Conservation (phyloP, 768 basidiomycete genomes). For the Exsudoporus frostii region DNA sequence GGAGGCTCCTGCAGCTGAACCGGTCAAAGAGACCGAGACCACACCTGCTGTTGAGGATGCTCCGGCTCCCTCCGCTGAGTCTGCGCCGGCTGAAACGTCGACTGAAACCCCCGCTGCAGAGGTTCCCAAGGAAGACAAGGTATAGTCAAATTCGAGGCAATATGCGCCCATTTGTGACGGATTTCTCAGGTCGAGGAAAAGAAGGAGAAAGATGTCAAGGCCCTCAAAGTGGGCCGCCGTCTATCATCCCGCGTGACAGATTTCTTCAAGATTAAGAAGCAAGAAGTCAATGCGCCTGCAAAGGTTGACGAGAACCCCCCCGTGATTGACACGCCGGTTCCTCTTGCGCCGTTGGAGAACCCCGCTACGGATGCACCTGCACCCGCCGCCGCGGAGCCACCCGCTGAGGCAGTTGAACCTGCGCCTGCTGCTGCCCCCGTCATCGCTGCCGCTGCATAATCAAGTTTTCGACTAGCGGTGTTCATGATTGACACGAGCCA, state of each 20-base stretch:
- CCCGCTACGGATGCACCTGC: conserved; percentile 52
- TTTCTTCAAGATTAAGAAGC: conserved; percentile 75
- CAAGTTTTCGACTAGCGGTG: conserved; percentile 14
- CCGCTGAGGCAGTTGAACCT: conserved; percentile 34
- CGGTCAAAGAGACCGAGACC: conserved; percentile 67
- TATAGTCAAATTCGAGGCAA: conserved; percentile 12
- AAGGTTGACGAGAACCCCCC: conserved; percentile 91
- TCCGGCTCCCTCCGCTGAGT: conserved; percentile 25
- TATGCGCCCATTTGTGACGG: background rate
- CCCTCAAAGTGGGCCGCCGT: conserved; percentile 72
- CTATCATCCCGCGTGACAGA: conserved; percentile 80
- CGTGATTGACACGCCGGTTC: conserved; percentile 78
- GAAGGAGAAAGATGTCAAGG: conserved; percentile 49
- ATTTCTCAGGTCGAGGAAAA: conserved; percentile 41
- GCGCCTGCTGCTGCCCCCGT: conserved; percentile 56
- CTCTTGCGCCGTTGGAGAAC: conserved; percentile 82
- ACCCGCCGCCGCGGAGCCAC: conserved; percentile 34
- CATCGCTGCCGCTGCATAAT: conserved; percentile 80
- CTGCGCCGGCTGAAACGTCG: conserved; percentile 29
- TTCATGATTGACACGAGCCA: conserved; percentile 47
- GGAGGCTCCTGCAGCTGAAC: conserved; percentile 43
- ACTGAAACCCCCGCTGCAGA: conserved; percentile 37
- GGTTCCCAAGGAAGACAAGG: conserved; percentile 60
- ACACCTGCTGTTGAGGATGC: conserved; percentile 23
- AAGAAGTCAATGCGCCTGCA: conserved; percentile 61